Percentiles rank a stretch among this genome's conserved stretches.
These are phyloP conservation scores for Anisogramma anomala DNA, from an alignment of 2,329 filamentous ascomycete genomes.

Conservation along the genomic window DNA sequence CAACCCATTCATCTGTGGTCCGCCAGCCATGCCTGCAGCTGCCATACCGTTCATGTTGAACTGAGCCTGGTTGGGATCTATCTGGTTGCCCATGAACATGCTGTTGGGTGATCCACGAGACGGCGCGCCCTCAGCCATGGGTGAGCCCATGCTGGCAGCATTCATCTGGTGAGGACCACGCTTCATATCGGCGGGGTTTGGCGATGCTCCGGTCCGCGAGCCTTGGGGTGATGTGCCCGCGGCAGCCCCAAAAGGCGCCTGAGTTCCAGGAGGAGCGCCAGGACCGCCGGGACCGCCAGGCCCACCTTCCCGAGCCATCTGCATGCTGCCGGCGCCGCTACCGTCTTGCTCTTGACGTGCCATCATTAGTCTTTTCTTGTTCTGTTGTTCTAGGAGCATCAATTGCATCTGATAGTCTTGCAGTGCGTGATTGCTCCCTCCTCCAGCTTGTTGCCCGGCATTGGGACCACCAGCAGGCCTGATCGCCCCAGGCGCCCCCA, in stretches of 20 bases:
- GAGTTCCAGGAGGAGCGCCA: constrained; percentile 27
- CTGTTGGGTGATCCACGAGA: constrained; percentile 55
- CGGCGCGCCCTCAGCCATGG: constrained; percentile 56
- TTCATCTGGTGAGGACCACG: constrained; percentile 64
- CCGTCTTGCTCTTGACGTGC: constrained; percentile 68
- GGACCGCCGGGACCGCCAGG: constrained; percentile 41
- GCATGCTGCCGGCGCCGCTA: constrained; percentile 40
- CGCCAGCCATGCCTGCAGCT: constrained; percentile 40
- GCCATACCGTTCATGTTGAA: constrained; percentile 42
- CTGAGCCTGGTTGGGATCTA: constrained; percentile 50
- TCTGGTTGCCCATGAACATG: constrained; percentile 49
- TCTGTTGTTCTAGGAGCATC: constrained; percentile 78
- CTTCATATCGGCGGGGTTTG: constrained; percentile 70
- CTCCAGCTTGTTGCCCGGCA: constrained; percentile 35
- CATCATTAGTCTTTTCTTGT: constrained; percentile 77
- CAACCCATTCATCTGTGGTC: constrained; percentile 53
- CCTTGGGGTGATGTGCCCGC: constrained; percentile 60
- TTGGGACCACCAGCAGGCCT: constrained; percentile 36
- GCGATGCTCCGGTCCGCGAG: constrained; percentile 58
- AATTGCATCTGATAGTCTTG: constrained; percentile 86
- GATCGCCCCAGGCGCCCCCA: constrained; percentile 47
- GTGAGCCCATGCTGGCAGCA: constrained; percentile 57
- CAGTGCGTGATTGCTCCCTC: constrained; percentile 64
- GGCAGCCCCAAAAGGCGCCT: constrained; percentile 48
- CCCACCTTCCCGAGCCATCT: constrained; percentile 36